Evolutionary conservation across 2,329 filamentous ascomycete species (phyloP).

Genomic region (Paraconiothyrium sp.): DNA sequence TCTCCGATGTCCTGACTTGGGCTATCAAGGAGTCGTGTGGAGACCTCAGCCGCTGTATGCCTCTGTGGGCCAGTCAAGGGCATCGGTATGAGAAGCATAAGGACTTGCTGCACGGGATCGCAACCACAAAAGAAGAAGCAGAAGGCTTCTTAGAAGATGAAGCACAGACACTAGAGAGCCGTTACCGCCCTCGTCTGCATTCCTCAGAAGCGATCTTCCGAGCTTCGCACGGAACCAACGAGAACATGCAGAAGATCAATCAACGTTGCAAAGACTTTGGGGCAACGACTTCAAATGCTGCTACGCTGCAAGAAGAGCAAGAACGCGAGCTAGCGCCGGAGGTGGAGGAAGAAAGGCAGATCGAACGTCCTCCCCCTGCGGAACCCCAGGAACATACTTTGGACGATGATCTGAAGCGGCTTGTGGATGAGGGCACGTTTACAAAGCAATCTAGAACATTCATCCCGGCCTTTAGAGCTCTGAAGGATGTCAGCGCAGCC

Average conservation of each 20-base stretch:
- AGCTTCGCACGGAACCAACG: conserved; percentile 26
- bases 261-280: conserved; percentile 35
- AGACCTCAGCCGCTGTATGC: conserved; percentile 61
- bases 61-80: conserved; percentile 71
- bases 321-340: conserved; percentile 74
- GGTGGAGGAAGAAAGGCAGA: conserved; percentile 66
- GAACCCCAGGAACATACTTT: conserved; percentile 55
- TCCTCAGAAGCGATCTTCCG: conserved; percentile 4
- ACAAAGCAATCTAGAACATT: conserved; percentile 45
- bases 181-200: conserved; percentile 58
- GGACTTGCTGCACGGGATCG: conserved; percentile 41
- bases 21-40: conserved; percentile 65
- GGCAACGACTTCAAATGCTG: conserved; percentile 42
- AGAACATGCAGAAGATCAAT: conserved; percentile 33
- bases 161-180: conserved; percentile 59
- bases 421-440: conserved; percentile 55
- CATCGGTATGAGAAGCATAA: conserved; percentile 58
- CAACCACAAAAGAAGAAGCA: conserved; percentile 42
- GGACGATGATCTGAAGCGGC: conserved; percentile 52
- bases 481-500: conserved; percentile 55
- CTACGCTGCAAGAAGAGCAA: conserved; percentile 69
- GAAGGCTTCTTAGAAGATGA: conserved; percentile 65
- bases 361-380: conserved; percentile 59
- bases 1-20: conserved; percentile 68
- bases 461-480: conserved; percentile 56